A percentile compares a stretch with the other conserved stretches of the same genome.
These are phyloP conservation scores for Astragalus membranaceus DNA, from an alignment of 306 rosid species.

Conservation along the genomic window DNA sequence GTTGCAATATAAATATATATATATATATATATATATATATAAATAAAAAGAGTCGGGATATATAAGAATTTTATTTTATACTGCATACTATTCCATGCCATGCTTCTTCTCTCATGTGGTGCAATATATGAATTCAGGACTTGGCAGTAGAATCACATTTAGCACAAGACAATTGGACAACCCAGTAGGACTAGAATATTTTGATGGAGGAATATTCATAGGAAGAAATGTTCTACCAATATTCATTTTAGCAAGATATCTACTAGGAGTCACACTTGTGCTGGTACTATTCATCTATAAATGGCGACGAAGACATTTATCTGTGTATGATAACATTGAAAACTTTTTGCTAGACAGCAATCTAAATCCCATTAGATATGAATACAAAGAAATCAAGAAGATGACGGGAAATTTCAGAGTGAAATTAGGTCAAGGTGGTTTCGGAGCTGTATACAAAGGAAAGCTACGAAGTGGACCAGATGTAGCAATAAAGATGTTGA, in stretches of 20 bases:
- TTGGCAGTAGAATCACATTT: constrained; percentile 9
- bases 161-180: constrained; percentile 4
- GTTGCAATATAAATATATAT: neutral
- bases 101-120: neutral
- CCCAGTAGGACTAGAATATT: constrained; percentile 10
- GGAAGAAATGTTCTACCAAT: neutral
- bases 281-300: neutral
- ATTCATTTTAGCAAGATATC: neutral
- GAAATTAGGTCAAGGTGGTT: neutral
- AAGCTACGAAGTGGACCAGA: neutral
- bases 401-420: neutral
- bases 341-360: neutral
- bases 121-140: neutral
- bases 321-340: neutral
- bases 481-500: neutral
- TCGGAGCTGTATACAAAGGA: neutral
- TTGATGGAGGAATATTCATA: constrained; percentile 14
- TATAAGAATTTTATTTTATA: neutral
- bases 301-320: constrained; percentile 8
- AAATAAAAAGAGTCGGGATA: too few relatives aligned
- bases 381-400: neutral
- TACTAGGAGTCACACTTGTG: neutral
- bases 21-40: too few relatives aligned
- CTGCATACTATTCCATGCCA: neutral
- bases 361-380: neutral